These are phyloP conservation scores for Neofusicoccum ribis DNA, from an alignment of 2,329 filamentous ascomycete species.

Conservation along the genomic window DNA sequence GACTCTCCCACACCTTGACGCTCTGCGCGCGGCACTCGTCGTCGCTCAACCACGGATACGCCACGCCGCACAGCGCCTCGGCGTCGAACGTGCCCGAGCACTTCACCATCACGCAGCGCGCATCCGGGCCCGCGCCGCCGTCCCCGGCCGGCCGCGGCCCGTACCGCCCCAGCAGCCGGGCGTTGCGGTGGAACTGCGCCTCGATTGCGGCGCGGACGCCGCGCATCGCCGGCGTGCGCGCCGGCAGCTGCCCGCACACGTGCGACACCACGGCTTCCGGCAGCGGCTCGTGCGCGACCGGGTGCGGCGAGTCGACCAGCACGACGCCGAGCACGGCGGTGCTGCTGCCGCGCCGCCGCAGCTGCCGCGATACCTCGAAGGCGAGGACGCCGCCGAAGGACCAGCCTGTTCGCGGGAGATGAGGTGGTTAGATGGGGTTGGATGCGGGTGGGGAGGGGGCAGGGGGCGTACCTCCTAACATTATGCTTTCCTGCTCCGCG, in stretches of 20 bases:
- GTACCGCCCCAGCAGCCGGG: slow-evolving; percentile 8
- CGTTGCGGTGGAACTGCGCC: slow-evolving; percentile 15
- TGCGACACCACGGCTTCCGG: slow-evolving; percentile 12
- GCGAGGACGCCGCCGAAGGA: slow-evolving; percentile 22
- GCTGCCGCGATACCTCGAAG: slow-evolving; percentile 18
- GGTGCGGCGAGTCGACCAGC: slow-evolving; percentile 21
- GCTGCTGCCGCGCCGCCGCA: neutral
- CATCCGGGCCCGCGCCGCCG: neutral
- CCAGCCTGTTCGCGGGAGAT: slow-evolving; percentile 13
- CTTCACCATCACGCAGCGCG: slow-evolving; percentile 26
- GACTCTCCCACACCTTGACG: slow-evolving; percentile 25
- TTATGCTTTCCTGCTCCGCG: neutral
- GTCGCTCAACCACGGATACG: slow-evolving; percentile 14
- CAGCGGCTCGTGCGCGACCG: slow-evolving; percentile 17
- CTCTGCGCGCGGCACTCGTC: neutral
- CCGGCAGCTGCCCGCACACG: neutral
- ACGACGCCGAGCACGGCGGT: slow-evolving; percentile 9
- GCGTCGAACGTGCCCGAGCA: slow-evolving; percentile 26
- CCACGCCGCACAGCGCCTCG: slow-evolving; percentile 24
- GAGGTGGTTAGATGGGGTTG: neutral
- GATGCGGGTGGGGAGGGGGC: neutral
- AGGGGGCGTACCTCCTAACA: neutral
- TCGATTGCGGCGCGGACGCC: neutral
- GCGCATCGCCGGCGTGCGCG: neutral
- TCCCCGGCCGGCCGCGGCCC: neutral